Conservation (phyloP, 2,329 filamentous ascomycete genomes). For the Aspergillus quadrilineatus region DNA sequence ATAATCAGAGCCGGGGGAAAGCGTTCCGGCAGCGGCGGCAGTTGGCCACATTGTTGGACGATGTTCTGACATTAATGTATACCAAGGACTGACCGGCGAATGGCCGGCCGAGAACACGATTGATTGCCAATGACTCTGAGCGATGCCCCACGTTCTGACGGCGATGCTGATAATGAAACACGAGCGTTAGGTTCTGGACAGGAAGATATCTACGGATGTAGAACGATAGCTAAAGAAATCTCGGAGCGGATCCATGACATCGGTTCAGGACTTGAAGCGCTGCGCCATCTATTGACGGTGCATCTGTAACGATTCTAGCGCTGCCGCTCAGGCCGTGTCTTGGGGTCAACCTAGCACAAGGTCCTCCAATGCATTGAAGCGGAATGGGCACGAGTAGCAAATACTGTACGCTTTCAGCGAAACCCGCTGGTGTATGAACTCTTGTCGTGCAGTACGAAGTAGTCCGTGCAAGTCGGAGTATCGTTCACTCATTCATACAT, state of each 20-base stretch:
- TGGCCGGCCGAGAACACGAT: not conserved
- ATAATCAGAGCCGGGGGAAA: not conserved
- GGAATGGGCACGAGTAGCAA: conserved; percentile 1
- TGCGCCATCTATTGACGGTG: not conserved
- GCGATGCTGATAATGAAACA: not conserved
- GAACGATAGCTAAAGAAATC: not conserved
- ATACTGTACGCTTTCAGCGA: not conserved
- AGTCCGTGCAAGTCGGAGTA: too few relatives aligned
- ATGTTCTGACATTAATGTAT: not conserved
- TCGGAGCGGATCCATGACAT: not conserved
- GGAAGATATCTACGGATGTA: not conserved
- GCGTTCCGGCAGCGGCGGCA: not conserved
- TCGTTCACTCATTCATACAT: not conserved
- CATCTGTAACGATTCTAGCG: not conserved
- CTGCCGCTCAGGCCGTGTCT: conserved; percentile 3
- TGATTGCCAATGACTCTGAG: not conserved
- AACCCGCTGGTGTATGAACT: not conserved
- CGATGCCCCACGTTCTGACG: not conserved
- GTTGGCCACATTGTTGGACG: not conserved
- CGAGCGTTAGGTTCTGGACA: not conserved
- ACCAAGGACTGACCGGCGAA: not conserved
- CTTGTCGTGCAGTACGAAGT: not conserved
- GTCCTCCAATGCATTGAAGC: conserved; percentile 5
- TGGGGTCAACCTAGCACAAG: not conserved
- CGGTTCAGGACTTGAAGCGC: not conserved